phyloP scores from a whole-genome alignment of 345 rosid species.

The Eucalyptus regnans region DNA sequence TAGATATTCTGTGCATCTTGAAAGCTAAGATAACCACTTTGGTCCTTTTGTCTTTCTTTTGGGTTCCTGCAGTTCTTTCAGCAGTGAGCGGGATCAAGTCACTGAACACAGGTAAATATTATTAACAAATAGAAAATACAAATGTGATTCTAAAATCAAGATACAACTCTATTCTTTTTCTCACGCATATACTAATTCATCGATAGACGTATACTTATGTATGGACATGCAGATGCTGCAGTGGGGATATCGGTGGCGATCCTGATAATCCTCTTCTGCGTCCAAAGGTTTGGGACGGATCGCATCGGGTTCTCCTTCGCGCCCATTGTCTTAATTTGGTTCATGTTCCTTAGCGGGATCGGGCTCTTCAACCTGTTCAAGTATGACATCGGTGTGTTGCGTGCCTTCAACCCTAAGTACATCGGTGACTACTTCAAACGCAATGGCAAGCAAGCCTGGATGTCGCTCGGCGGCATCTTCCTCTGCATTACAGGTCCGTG shows the following conservation, averaged over 20 bases:
- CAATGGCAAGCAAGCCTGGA: constrained; percentile 38
- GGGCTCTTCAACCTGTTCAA: constrained; percentile 59
- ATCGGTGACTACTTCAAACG: constrained; percentile 42
- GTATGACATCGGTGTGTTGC: constrained; percentile 38
- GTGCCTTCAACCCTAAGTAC: constrained; percentile 59
- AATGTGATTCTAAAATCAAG: not conserved
- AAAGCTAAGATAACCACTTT: not conserved
- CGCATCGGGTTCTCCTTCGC: constrained; percentile 64
- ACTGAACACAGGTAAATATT: constrained; percentile 34
- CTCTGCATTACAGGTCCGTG: constrained; percentile 58
- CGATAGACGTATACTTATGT: not conserved
- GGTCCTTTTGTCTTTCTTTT: not conserved
- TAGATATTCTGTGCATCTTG: not conserved
- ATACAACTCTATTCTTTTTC: not conserved
- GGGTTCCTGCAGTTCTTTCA: constrained; percentile 40
- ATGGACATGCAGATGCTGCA: constrained; percentile 34
- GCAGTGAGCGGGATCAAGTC: constrained; percentile 65
- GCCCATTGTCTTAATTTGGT: constrained; percentile 53
- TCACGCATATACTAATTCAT: not conserved
- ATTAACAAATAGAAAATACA: not conserved
- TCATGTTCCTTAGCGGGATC: constrained; percentile 31
- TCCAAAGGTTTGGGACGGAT: constrained; percentile 64
- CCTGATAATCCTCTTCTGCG: constrained; percentile 31
- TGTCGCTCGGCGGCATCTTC: constrained; percentile 68
- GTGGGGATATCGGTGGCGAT: constrained; percentile 56